phyloP scores from a whole-genome alignment of 257 asterid genomes.

The Nicotiana tabacum region DNA sequence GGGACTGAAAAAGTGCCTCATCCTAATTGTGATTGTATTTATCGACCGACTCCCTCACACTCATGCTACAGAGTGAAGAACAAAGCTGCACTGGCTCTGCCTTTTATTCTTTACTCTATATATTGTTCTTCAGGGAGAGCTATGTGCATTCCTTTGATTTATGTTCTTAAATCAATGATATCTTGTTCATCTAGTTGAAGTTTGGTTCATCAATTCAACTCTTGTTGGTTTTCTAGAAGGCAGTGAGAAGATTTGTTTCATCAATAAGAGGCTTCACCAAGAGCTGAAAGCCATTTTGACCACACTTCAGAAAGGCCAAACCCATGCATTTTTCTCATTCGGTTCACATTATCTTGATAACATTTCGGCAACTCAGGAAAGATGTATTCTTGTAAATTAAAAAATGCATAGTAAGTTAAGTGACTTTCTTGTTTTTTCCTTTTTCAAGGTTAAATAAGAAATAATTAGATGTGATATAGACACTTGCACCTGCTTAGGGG shows the following conservation, averaged over 20 bases:
- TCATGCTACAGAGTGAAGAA: neutral
- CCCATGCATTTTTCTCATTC: neutral
- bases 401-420: neutral
- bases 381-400: neutral
- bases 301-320: neutral
- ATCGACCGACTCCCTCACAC: neutral
- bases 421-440: neutral
- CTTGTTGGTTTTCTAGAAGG: neutral
- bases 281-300: neutral
- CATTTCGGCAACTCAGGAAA: neutral
- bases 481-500: neutral
- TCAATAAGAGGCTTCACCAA: neutral
- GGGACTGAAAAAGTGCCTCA: neutral
- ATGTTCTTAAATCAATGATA: neutral
- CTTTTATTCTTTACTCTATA: neutral
- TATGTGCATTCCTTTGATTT: neutral
- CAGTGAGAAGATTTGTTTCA: neutral
- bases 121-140: conserved; percentile 6
- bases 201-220: neutral
- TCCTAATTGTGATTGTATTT: neutral
- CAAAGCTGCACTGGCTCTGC: neutral
- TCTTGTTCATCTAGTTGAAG: conserved; percentile 5
- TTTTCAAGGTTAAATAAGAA: neutral
- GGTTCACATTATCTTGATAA: neutral
- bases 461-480: neutral